Conservation (phyloP, 805 yeast genomes). For the Helenozyma baotianmanensis region DNA sequence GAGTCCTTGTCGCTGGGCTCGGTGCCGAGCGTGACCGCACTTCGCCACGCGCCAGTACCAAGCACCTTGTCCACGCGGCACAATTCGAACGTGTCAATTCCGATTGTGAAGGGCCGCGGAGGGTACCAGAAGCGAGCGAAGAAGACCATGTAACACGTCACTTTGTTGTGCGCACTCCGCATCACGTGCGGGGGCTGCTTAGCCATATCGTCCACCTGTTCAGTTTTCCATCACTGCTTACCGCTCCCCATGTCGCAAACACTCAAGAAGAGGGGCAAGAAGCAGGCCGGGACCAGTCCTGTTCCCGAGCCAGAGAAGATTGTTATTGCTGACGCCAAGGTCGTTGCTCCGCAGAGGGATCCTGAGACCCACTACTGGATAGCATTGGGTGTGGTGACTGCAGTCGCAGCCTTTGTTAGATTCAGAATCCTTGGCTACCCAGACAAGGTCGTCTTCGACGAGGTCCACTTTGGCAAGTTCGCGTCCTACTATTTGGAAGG, state of each 20-base stretch:
- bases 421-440: constrained; percentile 62
- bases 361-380: constrained; percentile 28
- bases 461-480: constrained; percentile 83
- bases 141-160: constrained; percentile 26
- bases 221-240: too few relatives aligned
- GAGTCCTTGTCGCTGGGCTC: constrained; percentile 2
- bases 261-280: constrained; percentile 27
- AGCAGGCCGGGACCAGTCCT: constrained; percentile 5
- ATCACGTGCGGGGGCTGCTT: too few relatives aligned
- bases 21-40: background rate
- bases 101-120: constrained; percentile 40
- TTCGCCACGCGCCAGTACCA: constrained; percentile 1
- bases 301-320: constrained; percentile 5
- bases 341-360: constrained; percentile 13
- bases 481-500: constrained; percentile 83
- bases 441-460: constrained; percentile 77
- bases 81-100: constrained; percentile 10
- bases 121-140: constrained; percentile 41
- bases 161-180: background rate
- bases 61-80: constrained; percentile 1
- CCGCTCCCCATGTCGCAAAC: constrained; percentile 25
- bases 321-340: too few relatives aligned
- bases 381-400: constrained; percentile 36
- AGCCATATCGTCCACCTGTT: too few relatives aligned
- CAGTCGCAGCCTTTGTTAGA: constrained; percentile 47